Base-by-base conservation (phyloP, 352 stramenopile species). In the Pilasporangium apinafurcum region DNA sequence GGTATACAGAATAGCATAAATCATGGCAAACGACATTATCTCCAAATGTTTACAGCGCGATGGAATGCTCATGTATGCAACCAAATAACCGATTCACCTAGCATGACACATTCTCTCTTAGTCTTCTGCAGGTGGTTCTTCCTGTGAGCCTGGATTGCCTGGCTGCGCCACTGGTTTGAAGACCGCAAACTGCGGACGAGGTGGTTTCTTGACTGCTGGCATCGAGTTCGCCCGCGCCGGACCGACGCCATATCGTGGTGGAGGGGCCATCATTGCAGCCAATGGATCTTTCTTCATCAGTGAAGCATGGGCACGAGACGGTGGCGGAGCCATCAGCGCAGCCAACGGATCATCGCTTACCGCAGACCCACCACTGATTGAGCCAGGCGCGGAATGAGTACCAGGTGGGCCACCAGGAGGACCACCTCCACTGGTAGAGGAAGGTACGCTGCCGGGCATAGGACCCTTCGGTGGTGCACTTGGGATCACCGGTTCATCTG, bases 251-350 rank as follows among this genome's bases (percentile, higher is more conserved):
- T 62, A 40, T 32, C 65, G 72, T 30, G 70, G 60, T 14, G 71
- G 74, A 8, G 83, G 83, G 24, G 81, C 81, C 81, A 95, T 95
- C 83, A 95, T 95, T 8, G 83, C 76, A 20, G 78, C 65, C 20
- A 95, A 37, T 13, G 83, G 74, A 38, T 92, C 80, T 53, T 88
- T 88, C 48, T 86, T 89, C 79, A 88, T 92, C n/a, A 86, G 52
- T 28, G 47, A 28, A 20, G 48, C 51, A 42, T 68, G 61, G 14
- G 71, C 49, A 32, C 75, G 74, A 34, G 63, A 62, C 14, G 78
- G 64, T 35, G 83, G 83, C 1, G 83, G 83, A 1, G 83, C 81
- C 83, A 95, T 95, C 22, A 95, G 44, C 1, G 81, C 76, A 3
- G 83, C 59, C 18, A 95, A 36, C n/a, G 81, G 72, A 47, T 95